Base-by-base conservation (phyloP, 306 rosid species). In the Cucurbita moschata region DNA sequence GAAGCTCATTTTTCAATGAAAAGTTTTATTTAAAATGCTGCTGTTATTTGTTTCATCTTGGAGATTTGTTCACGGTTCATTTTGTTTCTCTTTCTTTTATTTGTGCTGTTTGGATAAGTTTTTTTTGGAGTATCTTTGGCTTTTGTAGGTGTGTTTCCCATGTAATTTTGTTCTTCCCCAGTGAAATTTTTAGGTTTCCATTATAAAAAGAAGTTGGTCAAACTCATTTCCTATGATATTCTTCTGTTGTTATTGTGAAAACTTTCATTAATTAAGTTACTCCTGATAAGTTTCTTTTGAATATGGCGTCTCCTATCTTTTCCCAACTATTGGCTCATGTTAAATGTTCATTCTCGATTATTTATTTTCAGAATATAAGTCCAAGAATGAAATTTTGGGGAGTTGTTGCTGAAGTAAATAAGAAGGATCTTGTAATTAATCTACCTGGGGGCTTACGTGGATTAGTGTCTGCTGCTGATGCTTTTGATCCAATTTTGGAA, bases 321-420 rank as follows among this genome's bases (percentile, higher is more conserved):
- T 52, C 37, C 14, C 30, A 1, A 13, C 35, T 15, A 8, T 39
- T 65, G 40, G 50, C 46, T 8, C 19, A 56, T 21, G 67, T 56
- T 66, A 43, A 53, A 57, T 44, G 64, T 71, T 61, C 26, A 62
- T 76, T 61, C 26, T 62, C 46, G 21, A 57, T 76, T 68, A 19
- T 64, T 46, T 49, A 47, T 80, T 66, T 19, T 26, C 87, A 94
- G 96, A 94, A 94, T 81, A 74, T 89, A 75, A 70, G 91, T 76
- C 88, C 91, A 74, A 97, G 96, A 82, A 94, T 91, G 96, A 94
- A 91, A 81, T 81, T 94, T 15, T 86, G 96, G 95, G 99, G 99
- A 82, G 90, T 90, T 61, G 81, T 94, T 53, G 80, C 92, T n/a
- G 99, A 94, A 89, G 96, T 94, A 70, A 89, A 89, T 73, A 90